Base-by-base conservation (phyloP, 2,329 filamentous ascomycete species). In the Eutypa lata region DNA sequence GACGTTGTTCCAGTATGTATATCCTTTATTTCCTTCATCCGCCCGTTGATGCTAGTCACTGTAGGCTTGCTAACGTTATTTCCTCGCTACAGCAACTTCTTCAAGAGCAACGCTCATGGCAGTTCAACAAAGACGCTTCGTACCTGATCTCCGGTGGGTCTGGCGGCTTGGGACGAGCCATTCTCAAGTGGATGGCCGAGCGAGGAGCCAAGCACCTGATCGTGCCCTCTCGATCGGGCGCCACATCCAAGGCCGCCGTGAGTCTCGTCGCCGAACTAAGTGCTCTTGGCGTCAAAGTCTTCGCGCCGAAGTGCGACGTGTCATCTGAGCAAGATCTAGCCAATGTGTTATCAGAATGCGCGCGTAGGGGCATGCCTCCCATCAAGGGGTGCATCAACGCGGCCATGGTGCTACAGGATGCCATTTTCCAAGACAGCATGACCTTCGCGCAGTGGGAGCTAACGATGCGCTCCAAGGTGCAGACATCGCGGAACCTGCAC, bases 341-440 rank as follows among this genome's bases (percentile, higher is more conserved):
- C 4, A 4, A 24, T 22, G 24, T 48, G 2, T 21, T 55, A 31
- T 31, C 6, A 7, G 18, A 33, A 16, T 24, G 18, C 28, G 28
- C n/a, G 19, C 24, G 26, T 11, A 1, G 44, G 1, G 3, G 11
- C 5, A 44, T 55, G 16, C 53, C 53, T 1, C 69, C 71, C 1
- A 65, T 76, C n/a, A 56, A 61, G 14, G 74, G 74, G 16, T 61
- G 75, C 14, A 60, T 77, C 14, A 71, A 76, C 40, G 60, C 63
- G 5, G 67, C 71, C 2, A 71, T 76, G 70, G 68, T 73, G 3
- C 54, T 68, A 11, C 43, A 46, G 26, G 47, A 31, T 10, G 26
- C 26, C 26, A 31, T 31, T 10, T 31, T 31, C 26, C 26, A 31
- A 10, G 48, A 54, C 5, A 38, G 47, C 35, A 50, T 49, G 42